Evolutionary conservation across 345 rosid genomes (phyloP), one percentile per base, ranked within the genome.

Genomic region (Citrus cavaleriei): DNA sequence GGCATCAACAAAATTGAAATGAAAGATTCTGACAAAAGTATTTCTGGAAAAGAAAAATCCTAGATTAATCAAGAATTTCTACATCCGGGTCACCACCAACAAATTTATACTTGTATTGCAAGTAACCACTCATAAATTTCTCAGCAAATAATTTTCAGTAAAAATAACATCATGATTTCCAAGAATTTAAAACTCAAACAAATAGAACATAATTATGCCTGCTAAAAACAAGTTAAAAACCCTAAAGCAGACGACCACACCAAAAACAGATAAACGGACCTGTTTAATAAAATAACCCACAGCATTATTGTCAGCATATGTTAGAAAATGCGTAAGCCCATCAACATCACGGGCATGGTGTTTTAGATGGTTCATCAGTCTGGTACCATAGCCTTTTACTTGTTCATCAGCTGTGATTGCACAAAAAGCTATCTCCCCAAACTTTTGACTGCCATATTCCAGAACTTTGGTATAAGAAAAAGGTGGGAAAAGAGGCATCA

Each of bases 361-460:
- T 84, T 97, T 97, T 86, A 97, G 85, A 87, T 97, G 98, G 90
- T 97, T 97, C 99, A 97, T 97, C 89, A 97, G 83, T 88, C 98
- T 94, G 32, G 99, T 94, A 49, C 99, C 98, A 80, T 94, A 97
- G 79, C 99, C 99, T 88, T 94, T 97, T 25, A 97, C 99, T 94
- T 97, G 99, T 86, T 97, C 99, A 87, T 97, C 99, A 35, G 99
- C 95, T 25, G 98, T 94, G 82, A 97, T 97, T 80, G 99, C 99
- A 87, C 98, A 97, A 86, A 97, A 97, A 73, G 99, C 99, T 84
- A 97, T 97, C 86, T 97, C 99, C 77, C 98, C 99, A 83, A 97
- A 97, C 89, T 80, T 97, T 83, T 97, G 99, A 84, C 99, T 97
- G 87, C 21, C 46, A 35, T 75, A 72, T 54, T 42, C 78, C 68